Evolutionary conservation across 768 basidiomycete genomes (phyloP), one percentile per base, ranked within the genome.

Genomic region (Trametes maxima): DNA sequence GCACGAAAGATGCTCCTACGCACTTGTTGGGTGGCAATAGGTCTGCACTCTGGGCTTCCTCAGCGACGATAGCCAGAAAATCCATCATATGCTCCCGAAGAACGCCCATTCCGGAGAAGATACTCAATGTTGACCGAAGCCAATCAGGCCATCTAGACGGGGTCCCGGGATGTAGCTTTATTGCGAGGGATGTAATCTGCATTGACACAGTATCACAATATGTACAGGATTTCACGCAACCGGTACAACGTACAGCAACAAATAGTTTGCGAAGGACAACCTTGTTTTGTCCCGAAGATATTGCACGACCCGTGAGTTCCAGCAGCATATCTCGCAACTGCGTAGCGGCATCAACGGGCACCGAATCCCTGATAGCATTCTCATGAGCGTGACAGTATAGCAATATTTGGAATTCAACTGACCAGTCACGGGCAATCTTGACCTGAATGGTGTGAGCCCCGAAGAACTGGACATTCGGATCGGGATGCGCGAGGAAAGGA

Each of bases 361-460:
- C 87, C 5, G 80, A 73, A n/a, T 86, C 87, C 94, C 94, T 94
- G 35, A 47, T 13, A 21, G 10, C 44, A n/a, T 5, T 45, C 4
- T 19, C 11, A 40, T 45, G n/a, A 12, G 22, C 14, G 24, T 50
- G 33, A 7, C 11, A 36, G 16, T 45, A 43, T 46, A 25, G 24
- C 8, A 2, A 14, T 13, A n/a, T 21, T 22, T 11, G 22, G 14
- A 14, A 11, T 17, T 35, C 28, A 14, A 44, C 83, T 64, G 71
- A 95, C 94, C 94, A 96, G 72, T 96, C 95, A 64, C 95, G 79
- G 14, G 90, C 86, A 64, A 96, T 93, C 82, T 98, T 98, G 63
- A 95, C 91, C 70, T 95, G 93, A 2, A 89, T 85, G 0, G 93
- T 97, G 68, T 97, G 95, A 5, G 95, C 94, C 2, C 94, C 94